Base-by-base conservation (phyloP, 2,329 filamentous ascomycete species). In the Calonectria honghensis region DNA sequence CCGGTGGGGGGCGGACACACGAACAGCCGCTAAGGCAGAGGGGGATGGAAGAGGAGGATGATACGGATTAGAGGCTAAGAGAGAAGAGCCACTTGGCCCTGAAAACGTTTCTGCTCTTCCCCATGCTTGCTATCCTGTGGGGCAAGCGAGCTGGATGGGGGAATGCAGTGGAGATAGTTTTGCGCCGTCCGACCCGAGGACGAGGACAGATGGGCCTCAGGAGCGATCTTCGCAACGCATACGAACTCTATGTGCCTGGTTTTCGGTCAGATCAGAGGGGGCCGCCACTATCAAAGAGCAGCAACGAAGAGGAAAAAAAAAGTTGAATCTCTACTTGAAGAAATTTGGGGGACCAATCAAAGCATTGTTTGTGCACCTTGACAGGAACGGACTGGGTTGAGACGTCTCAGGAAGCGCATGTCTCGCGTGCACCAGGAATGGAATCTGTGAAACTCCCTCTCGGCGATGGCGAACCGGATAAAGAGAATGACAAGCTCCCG, bases 81-180 rank as follows among this genome's bases (percentile, higher is more conserved):
- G 35, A n/a, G 24, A 50, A 50, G 35, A 52, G 35, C 54, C 41
- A 27, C 37, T 54, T 24, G 9, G 37, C 29, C 41, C 41, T 31
- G 39, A 29, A 48, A 18, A 48, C 31, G 51, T 39, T 39, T 61
- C 18, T 39, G 61, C 37, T n/a, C 37, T n/a, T 32, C 35, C 31
- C 41, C 41, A 18, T 9, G 6, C 31, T 39, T 66, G 41, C 39
- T 39, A 66, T 70, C 39, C 39, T 48, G 71, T 61, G 71, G 71
- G 50, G 65, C 39, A 63, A 14, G 39, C 35, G 29, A 24, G 50
- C 24, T 48, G 37, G 52, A 35, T 48, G 37, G 35, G 48, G 70
- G 65, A 69, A 70, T 70, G 72, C 50, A 59, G 72, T 66, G 72
- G 51, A 61, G 70, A 64, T 61, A n/a, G 14, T 69, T 37, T 73